A percentile compares a stretch with the other conserved stretches of the same genome.
These are phyloP conservation scores for Daedaleopsis nitida DNA, from an alignment of 768 basidiomycete genomes.

Conservation along the genomic window DNA sequence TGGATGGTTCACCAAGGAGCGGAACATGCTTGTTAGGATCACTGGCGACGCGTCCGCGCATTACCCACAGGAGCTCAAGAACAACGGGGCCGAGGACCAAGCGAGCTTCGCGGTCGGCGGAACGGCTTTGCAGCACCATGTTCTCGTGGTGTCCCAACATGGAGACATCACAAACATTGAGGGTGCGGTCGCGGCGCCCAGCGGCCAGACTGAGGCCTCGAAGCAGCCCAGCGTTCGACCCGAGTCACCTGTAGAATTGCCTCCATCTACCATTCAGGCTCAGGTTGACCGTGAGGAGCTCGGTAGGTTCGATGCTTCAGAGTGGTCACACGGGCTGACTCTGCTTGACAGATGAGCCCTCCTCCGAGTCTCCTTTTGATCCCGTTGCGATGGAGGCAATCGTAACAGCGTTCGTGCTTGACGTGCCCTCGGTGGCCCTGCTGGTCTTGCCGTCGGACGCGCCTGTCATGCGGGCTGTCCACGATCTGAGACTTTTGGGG, in stretches of 20 bases:
- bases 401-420: slow-evolving; percentile 69
- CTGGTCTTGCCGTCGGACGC: slow-evolving; percentile 67
- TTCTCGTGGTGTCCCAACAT: slow-evolving; percentile 59
- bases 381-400: slow-evolving; percentile 64
- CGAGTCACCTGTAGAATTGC: slow-evolving; percentile 7
- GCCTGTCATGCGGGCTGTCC: slow-evolving; percentile 61
- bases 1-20: slow-evolving; percentile 51
- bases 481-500: slow-evolving; percentile 65
- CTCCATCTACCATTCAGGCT: neutral
- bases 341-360: slow-evolving; percentile 34
- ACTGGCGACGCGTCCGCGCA: slow-evolving; percentile 15
- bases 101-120: slow-evolving; percentile 17
- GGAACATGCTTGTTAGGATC: slow-evolving; percentile 22
- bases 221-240: neutral
- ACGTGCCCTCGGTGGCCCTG: slow-evolving; percentile 67
- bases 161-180: slow-evolving; percentile 56
- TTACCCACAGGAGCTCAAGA: slow-evolving; percentile 2
- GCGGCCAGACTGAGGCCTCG: neutral
- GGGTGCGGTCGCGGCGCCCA: slow-evolving; percentile 36
- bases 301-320: neutral
- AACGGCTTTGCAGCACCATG: slow-evolving; percentile 46
- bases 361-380: slow-evolving; percentile 62
- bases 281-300: slow-evolving; percentile 9
- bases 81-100: slow-evolving; percentile 3
- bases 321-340: neutral